Evolutionary conservation across 2,329 filamentous ascomycete species (phyloP).

Genomic region (Pseudogymnoascus sp.): DNA sequence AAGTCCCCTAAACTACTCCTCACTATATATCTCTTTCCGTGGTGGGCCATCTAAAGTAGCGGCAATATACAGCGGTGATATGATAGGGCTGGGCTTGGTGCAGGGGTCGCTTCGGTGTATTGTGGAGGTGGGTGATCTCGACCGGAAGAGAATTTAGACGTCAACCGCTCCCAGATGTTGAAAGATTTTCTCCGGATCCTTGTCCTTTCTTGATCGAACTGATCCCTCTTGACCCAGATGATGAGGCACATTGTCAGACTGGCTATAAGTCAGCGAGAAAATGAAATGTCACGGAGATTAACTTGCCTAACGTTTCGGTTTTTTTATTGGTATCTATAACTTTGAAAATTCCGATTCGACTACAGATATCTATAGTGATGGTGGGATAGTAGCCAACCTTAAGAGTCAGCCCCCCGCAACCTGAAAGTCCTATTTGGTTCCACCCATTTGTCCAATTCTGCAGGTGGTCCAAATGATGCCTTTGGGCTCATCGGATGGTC

Average conservation of each 20-base stretch:
- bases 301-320: not conserved
- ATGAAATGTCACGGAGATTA: not conserved
- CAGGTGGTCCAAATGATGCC: not conserved
- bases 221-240: too few relatives aligned
- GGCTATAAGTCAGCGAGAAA: not conserved
- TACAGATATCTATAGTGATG: not conserved
- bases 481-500: not conserved
- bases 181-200: too few relatives aligned
- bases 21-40: not conserved
- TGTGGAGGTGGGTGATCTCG: too few relatives aligned
- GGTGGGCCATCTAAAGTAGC: not conserved
- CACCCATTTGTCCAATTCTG: not conserved
- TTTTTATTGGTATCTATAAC: not conserved
- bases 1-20: not conserved
- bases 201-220: too few relatives aligned
- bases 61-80: not conserved
- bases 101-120: too few relatives aligned
- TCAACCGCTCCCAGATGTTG: too few relatives aligned
- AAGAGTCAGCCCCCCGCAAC: not conserved
- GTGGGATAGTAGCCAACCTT: not conserved
- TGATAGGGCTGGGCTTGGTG: not conserved
- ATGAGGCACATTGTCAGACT: not conserved
- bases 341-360: not conserved
- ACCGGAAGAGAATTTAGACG: too few relatives aligned
- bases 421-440: not conserved